Percentiles rank a stretch among this genome's conserved stretches.
Evolutionary conservation across 192 early-diverging fungal genomes (phyloP).

Genomic region (Backusella mclennaniae): DNA sequence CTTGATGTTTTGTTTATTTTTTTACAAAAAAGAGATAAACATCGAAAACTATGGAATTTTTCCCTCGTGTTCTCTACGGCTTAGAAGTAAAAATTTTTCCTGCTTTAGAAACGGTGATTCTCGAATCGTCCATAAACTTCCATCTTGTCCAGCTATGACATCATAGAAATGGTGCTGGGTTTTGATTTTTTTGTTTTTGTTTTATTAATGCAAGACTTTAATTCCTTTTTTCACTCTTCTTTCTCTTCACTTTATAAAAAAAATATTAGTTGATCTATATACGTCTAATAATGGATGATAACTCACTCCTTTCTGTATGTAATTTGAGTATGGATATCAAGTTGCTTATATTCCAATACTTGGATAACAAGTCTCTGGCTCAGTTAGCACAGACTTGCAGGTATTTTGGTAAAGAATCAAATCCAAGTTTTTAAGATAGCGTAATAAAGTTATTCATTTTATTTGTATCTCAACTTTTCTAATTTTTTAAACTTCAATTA

Average conservation of each 20-base stretch:
- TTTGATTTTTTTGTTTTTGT: not conserved
- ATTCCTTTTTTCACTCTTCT: not conserved
- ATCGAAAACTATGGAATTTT: not conserved
- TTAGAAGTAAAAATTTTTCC: not conserved
- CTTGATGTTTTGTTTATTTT: not conserved
- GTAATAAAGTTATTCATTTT: not conserved
- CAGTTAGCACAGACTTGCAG: conserved; percentile 8
- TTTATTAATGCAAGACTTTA: not conserved
- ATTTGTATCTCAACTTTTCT: not conserved
- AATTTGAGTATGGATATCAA: conserved; percentile 20
- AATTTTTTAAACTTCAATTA: not conserved
- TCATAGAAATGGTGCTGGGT: not conserved
- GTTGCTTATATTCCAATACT: not conserved
- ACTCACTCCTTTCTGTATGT: not conserved
- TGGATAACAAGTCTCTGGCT: conserved; percentile 15
- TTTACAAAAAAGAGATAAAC: not conserved
- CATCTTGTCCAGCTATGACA: not conserved
- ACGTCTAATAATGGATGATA: not conserved
- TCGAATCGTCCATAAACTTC: not conserved
- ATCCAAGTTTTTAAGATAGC: not conserved
- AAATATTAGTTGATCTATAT: not conserved
- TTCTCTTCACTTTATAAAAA: not conserved
- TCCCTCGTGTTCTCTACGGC: not conserved
- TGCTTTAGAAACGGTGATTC: not conserved
- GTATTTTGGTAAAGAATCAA: conserved; percentile 7